These are phyloP conservation scores for Elongisporangium anandrum DNA, from an alignment of 352 stramenopile genomes.

Conservation along the genomic window DNA sequence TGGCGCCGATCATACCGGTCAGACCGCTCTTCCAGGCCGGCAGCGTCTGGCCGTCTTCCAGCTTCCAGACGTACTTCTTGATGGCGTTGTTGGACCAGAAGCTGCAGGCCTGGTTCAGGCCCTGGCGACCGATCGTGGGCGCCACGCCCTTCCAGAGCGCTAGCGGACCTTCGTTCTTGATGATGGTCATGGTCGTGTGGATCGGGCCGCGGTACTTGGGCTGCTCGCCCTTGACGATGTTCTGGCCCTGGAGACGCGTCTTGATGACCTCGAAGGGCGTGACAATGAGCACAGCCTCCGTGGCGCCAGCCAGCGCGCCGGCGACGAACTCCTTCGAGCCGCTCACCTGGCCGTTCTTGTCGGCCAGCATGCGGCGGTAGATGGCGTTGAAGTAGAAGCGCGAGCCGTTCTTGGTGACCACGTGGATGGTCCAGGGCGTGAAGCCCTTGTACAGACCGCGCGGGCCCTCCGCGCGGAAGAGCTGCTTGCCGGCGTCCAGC, in stretches of 20 bases:
- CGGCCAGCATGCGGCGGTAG: constrained; percentile 68
- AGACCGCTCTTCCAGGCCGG: constrained; percentile 94
- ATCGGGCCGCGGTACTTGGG: constrained; percentile 87
- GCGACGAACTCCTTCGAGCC: constrained; percentile 82
- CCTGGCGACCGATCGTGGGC: constrained; percentile 96
- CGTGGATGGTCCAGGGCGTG: constrained; percentile 85
- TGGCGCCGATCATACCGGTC: constrained; percentile 88
- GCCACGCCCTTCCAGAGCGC: constrained; percentile 95
- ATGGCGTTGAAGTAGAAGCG: constrained; percentile 89
- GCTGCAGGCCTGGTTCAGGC: constrained; percentile 97
- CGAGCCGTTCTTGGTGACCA: constrained; percentile 89
- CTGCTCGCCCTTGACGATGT: constrained; percentile 77
- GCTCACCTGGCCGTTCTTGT: constrained; percentile 80
- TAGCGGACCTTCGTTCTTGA: constrained; percentile 91
- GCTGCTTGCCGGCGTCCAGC: constrained; percentile 80
- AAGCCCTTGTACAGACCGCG: constrained; percentile 87
- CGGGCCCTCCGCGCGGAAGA: constrained; percentile 69
- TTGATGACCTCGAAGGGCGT: constrained; percentile 99
- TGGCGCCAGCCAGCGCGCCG: constrained; percentile 91
- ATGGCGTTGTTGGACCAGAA: constrained; percentile 97
- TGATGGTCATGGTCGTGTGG: constrained; percentile 91
- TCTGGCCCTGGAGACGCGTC: constrained; percentile 94
- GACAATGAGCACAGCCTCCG: constrained; percentile 95
- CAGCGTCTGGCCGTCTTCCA: constrained; percentile 85
- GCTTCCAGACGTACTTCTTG: constrained; percentile 84